Base-by-base conservation (phyloP, 2,329 filamentous ascomycete genomes). In the Gnomoniopsis smithogilvyi region DNA sequence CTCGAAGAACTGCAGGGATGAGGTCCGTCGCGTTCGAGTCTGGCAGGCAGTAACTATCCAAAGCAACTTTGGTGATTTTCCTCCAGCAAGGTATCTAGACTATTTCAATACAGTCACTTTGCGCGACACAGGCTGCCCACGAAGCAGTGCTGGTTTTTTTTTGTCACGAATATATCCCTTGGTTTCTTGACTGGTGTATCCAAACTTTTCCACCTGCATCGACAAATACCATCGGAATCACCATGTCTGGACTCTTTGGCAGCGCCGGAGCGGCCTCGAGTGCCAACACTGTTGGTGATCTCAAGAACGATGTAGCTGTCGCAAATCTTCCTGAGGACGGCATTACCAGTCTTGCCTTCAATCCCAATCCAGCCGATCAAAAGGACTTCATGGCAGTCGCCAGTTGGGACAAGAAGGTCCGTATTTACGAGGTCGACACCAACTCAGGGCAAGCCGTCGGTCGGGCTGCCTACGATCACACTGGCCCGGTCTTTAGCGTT, bases 391-490 rank as follows among this genome's bases (percentile, higher is more conserved):
- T 99, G 19, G 92, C 94, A 24, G 91, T 97, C 38, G 80, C 92
- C 51, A 96, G 92, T 67, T 99, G 95, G 95, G 95, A 99, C 76
- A 96, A 96, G 79, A 96, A 96, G 74, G 92, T 98, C 64, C 89
- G 93, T 70, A 94, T 99, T 71, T 99, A 98, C 77, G 92, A 98
- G 74, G 92, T 98, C 71, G 36, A 56, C 47, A 86, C 88, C 64
- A 77, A 76, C 58, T 86, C 86, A 65, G 92, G 92, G 47, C 84
- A 90, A 70, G 94, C 90, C 69, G 86, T 92, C 71, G 92, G 92
- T 52, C 94, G 93, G 69, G 92, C 92, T 63, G 79, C 89, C 60
- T 96, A 95, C 70, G 90, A 96, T 66, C 91, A 96, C 75, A 89
- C 92, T 65, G 91, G 83, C 48, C 92, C 93, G 3, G 93, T 96